Evolutionary conservation across 2,329 filamentous ascomycete species (phyloP).

Genomic region (Sporothrix humicola): DNA sequence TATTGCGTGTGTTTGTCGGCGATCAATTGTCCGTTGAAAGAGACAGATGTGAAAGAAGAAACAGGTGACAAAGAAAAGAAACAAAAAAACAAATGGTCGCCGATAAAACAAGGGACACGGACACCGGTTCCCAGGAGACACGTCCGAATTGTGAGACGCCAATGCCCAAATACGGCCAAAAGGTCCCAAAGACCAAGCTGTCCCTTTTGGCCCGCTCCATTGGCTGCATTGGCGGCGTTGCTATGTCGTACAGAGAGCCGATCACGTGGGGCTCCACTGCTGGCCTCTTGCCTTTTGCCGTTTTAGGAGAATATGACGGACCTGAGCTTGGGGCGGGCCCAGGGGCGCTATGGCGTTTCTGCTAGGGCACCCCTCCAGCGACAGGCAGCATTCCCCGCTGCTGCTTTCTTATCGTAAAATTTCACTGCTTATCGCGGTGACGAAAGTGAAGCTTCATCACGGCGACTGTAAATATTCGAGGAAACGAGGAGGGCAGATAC

Average conservation of each 20-base stretch:
- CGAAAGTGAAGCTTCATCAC: constrained; percentile 14
- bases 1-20: constrained; percentile 28
- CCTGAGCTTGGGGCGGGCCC: background rate
- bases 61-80: background rate
- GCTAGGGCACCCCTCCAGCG: constrained; percentile 22
- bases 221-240: constrained; percentile 34
- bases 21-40: background rate
- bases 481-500: background rate
- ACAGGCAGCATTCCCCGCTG: constrained; percentile 19
- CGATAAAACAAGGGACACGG: background rate
- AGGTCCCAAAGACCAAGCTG: constrained; percentile 38
- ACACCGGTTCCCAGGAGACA: background rate
- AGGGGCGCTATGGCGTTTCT: no score
- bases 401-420: constrained; percentile 33
- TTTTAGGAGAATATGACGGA: constrained; percentile 7
- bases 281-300: background rate
- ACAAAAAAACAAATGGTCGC: constrained; percentile 11
- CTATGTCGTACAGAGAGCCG: background rate
- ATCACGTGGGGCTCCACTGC: constrained; percentile 26
- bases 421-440: constrained; percentile 30
- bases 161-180: constrained; percentile 2
- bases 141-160: constrained; percentile 6
- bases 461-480: no score
- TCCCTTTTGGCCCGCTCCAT: constrained; percentile 35
- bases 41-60: background rate